These are phyloP conservation scores for Ophiorrhiza pumila DNA, from an alignment of 257 asterid genomes.

Conservation along the genomic window DNA sequence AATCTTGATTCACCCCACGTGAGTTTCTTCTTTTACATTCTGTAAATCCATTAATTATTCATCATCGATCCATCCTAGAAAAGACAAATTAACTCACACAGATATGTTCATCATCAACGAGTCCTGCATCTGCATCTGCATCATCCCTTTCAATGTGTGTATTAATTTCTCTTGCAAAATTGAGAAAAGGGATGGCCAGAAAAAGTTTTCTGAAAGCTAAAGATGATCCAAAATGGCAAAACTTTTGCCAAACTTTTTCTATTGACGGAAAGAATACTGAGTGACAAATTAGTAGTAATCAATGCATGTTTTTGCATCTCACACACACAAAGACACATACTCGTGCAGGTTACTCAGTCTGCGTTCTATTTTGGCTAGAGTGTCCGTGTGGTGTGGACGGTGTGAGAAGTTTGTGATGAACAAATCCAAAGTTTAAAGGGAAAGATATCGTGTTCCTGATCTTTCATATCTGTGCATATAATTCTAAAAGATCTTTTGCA, in stretches of 20 bases:
- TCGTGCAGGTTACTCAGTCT: no score
- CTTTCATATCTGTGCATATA: not conserved
- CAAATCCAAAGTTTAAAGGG: not conserved
- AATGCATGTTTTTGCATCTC: not conserved
- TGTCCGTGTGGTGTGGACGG: not conserved
- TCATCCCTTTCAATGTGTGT: not conserved
- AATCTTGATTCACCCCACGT: conserved; percentile 8
- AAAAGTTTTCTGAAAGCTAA: not conserved
- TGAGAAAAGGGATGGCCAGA: not conserved
- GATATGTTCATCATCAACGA: not conserved
- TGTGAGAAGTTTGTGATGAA: not conserved
- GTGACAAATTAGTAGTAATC: not conserved
- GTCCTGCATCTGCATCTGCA: no score
- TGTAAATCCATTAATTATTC: not conserved
- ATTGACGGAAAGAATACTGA: not conserved
- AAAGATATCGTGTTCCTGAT: not conserved
- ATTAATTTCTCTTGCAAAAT: no score
- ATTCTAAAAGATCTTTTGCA: not conserved
- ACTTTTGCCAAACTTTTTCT: not conserved
- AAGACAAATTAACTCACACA: no score
- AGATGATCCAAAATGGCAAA: not conserved
- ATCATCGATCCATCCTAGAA: no score
- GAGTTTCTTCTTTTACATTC: conserved; percentile 2
- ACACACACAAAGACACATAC: no score
- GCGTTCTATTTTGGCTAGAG: not conserved